Percentiles rank a stretch among this genome's conserved stretches.
Conservation (phyloP, 257 asterid genomes). For the Gentiana dahurica region DNA sequence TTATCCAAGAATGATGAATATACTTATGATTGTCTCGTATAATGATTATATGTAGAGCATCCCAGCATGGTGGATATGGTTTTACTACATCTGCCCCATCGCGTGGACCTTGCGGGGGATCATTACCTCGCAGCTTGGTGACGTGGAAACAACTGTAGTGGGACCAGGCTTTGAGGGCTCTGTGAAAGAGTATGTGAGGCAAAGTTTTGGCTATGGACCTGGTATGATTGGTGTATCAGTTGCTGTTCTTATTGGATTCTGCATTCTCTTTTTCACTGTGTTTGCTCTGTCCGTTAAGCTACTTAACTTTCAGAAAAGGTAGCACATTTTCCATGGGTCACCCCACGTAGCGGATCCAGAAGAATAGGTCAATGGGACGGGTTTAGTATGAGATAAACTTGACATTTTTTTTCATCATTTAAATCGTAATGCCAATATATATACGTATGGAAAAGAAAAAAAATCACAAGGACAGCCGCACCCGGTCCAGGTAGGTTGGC, state of each 20-base stretch:
- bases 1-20: neutral
- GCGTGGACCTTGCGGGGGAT: conserved; percentile 79
- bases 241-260: conserved; percentile 37
- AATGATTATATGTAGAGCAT: conserved; percentile 32
- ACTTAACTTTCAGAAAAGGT: conserved; percentile 69
- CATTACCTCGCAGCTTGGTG: conserved; percentile 75
- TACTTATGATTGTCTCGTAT: neutral
- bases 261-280: conserved; percentile 37
- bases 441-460: too few relatives aligned
- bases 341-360: too few relatives aligned
- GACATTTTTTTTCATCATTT: too few relatives aligned
- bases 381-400: too few relatives aligned
- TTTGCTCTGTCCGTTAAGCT: conserved; percentile 58
- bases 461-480: too few relatives aligned
- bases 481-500: too few relatives aligned
- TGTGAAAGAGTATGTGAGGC: conserved; percentile 48
- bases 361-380: too few relatives aligned
- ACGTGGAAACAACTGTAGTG: conserved; percentile 36
- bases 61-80: conserved; percentile 94
- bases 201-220: conserved; percentile 41
- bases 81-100: conserved; percentile 68
- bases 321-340: neutral
- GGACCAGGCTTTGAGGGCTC: conserved; percentile 60
- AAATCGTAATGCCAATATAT: too few relatives aligned
- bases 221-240: conserved; percentile 45